Evolutionary conservation across 495 filamentous ascomycete species (phyloP).

Genomic region (Daldinia vernicosa): DNA sequence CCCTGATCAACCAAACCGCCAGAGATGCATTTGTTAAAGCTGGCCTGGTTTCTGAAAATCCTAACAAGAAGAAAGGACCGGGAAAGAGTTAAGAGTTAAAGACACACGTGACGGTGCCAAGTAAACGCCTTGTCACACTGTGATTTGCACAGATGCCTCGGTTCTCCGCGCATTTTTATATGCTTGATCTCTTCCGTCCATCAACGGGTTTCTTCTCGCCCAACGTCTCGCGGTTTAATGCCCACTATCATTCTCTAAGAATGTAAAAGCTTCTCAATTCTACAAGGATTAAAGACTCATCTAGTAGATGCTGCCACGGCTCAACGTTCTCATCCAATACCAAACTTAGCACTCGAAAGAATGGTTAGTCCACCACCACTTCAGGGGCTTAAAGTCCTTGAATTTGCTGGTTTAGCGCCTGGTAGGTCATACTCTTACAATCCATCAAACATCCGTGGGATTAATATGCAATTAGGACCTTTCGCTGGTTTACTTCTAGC

Average conservation of each 20-base stretch:
- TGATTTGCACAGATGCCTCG: conserved; percentile 24
- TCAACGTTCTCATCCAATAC: background rate
- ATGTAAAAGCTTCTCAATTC: background rate
- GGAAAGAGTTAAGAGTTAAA: conserved; percentile 39
- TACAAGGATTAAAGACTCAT: background rate
- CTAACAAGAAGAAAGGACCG: conserved; percentile 66
- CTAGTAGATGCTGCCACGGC: conserved; percentile 2
- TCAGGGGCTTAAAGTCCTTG: conserved; percentile 79
- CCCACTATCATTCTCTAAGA: background rate
- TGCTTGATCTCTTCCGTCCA: background rate
- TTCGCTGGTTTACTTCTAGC: conserved; percentile 89
- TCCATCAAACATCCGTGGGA: background rate
- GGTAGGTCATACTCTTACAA: conserved; percentile 58
- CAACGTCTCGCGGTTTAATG: background rate
- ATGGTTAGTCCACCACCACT: conserved; percentile 70
- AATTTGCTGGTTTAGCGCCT: conserved; percentile 89
- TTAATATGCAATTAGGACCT: conserved; percentile 64
- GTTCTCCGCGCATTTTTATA: conserved; percentile 19
- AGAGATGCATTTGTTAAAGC: conserved; percentile 85
- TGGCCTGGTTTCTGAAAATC: conserved; percentile 67
- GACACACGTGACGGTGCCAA: conserved; percentile 24
- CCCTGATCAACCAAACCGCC: conserved; percentile 85
- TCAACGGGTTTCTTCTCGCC: background rate
- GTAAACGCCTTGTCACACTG: conserved; percentile 11
- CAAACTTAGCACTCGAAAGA: background rate